Percentiles rank a stretch among this genome's conserved stretches.
Evolutionary conservation across 2,329 filamentous ascomycete species (phyloP).

Genomic region (Trichoderma arundinaceum): DNA sequence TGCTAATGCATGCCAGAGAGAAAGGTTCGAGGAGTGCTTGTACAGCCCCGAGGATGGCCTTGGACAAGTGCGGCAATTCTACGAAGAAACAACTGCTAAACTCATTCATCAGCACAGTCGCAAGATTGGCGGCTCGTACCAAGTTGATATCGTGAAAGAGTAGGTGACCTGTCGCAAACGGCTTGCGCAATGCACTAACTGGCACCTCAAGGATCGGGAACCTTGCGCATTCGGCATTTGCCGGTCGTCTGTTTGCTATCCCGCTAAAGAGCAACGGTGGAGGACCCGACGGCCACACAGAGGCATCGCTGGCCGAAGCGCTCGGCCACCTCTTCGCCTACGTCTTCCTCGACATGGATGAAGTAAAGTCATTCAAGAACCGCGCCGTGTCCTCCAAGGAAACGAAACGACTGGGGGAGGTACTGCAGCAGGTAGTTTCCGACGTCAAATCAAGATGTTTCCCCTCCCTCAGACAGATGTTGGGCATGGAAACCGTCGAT

Average conservation of each 20-base stretch:
- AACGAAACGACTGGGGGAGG: constrained; percentile 54
- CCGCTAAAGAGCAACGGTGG: constrained; percentile 44
- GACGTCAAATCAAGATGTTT: constrained; percentile 5
- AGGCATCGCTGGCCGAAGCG: constrained; percentile 44
- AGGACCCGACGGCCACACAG: constrained; percentile 46
- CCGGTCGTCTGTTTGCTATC: constrained; percentile 57
- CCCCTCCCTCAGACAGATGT: constrained; percentile 1
- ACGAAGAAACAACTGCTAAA: constrained; percentile 37
- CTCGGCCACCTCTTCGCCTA: constrained; percentile 60
- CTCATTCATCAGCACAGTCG: constrained; percentile 41
- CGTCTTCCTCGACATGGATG: constrained; percentile 59
- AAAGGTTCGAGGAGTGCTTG: constrained; percentile 33
- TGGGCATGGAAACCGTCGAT: constrained; percentile 6
- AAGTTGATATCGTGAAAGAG: constrained; percentile 41
- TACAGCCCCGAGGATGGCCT: constrained; percentile 34
- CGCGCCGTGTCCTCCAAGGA: constrained; percentile 52
- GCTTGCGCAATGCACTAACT: neutral
- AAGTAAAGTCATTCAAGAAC: constrained; percentile 43
- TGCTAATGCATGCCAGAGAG: constrained; percentile 33
- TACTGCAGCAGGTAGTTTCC: constrained; percentile 55
- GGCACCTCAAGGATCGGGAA: constrained; percentile 49
- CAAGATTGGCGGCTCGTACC: constrained; percentile 41
- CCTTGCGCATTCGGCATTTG: constrained; percentile 57
- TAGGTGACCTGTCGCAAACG: constrained; percentile 28
- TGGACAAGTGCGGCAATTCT: constrained; percentile 36